Evolutionary conservation across 1,284 basidiomycete genomes (phyloP).

Genomic region (Athelia sp.): DNA sequence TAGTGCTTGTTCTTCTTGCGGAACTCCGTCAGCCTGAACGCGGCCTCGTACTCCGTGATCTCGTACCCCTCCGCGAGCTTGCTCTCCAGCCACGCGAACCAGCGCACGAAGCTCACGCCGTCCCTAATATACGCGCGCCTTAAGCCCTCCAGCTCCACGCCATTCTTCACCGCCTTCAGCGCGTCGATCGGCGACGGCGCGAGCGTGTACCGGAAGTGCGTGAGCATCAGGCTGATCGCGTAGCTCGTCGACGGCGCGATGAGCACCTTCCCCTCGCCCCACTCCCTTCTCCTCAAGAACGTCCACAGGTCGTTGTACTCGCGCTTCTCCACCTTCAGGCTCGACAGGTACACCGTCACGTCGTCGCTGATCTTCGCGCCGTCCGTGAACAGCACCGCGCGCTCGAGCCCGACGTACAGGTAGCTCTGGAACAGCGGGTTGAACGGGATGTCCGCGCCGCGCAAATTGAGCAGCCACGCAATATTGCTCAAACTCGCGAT

Average conservation of each 20-base stretch:
- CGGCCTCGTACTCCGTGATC: conserved; percentile 91
- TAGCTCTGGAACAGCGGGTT: conserved; percentile 88
- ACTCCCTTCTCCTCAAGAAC: conserved; percentile 68
- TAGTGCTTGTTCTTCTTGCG: conserved; percentile 73
- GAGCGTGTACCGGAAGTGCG: conserved; percentile 71
- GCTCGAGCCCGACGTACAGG: conserved; percentile 63
- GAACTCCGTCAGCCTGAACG: conserved; percentile 77
- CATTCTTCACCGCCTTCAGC: conserved; percentile 88
- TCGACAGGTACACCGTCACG: conserved; percentile 52
- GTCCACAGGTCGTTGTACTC: conserved; percentile 81
- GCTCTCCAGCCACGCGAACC: conserved; percentile 90
- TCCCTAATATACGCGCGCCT: conserved; percentile 85
- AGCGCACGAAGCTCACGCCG: conserved; percentile 86
- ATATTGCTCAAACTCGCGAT: conserved; percentile 45
- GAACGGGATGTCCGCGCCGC: conserved; percentile 83
- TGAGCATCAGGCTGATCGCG: conserved; percentile 76
- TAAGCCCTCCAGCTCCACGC: conserved; percentile 79
- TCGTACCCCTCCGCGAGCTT: conserved; percentile 72
- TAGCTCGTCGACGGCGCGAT: conserved; percentile 70
- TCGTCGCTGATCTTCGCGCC: conserved; percentile 50
- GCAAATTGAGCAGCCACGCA: conserved; percentile 79
- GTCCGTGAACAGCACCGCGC: conserved; percentile 68
- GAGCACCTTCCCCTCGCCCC: conserved; percentile 75
- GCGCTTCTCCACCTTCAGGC: conserved; percentile 52
- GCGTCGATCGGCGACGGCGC: conserved; percentile 65